Evolutionary conservation across 2,329 filamentous ascomycete genomes (phyloP).

Genomic region (Calcarisporium arbuscula): DNA sequence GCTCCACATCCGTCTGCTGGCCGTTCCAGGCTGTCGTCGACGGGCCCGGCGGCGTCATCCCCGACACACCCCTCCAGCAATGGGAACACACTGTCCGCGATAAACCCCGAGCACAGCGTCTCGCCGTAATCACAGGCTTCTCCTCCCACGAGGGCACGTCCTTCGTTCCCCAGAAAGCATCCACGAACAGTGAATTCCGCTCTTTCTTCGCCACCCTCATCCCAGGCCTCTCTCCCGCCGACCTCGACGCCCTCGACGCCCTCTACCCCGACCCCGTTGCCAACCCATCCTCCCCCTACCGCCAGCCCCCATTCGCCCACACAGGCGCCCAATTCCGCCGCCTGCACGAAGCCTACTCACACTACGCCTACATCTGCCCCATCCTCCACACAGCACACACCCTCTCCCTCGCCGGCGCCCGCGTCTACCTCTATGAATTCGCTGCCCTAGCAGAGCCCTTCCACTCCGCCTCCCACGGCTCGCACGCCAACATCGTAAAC

Average conservation of each 20-base stretch:
- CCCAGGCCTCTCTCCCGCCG: slow-evolving; percentile 44
- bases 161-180: slow-evolving; percentile 50
- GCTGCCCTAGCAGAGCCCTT: slow-evolving; percentile 36
- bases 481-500: slow-evolving; percentile 36
- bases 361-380: slow-evolving; percentile 60
- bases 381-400: slow-evolving; percentile 53
- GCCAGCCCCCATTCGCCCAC: slow-evolving; percentile 24
- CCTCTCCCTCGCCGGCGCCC: slow-evolving; percentile 21
- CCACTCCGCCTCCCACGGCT: slow-evolving; percentile 40
- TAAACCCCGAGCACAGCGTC: slow-evolving; percentile 26
- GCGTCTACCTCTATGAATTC: slow-evolving; percentile 53
- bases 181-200: slow-evolving; percentile 45
- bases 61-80: slow-evolving; percentile 50
- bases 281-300: slow-evolving; percentile 32
- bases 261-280: slow-evolving; percentile 57
- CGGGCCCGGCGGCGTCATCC: slow-evolving; percentile 45
- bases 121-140: slow-evolving; percentile 58
- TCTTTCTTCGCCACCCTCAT: slow-evolving; percentile 57
- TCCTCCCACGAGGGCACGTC: slow-evolving; percentile 62
- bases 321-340: slow-evolving; percentile 51
- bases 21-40: slow-evolving; percentile 67
- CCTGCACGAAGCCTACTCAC: slow-evolving; percentile 53
- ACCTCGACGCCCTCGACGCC: slow-evolving; percentile 47
- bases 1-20: slow-evolving; percentile 43
- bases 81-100: slow-evolving; percentile 48